Base-by-base conservation (phyloP, 768 basidiomycete species). In the Erythrobasidium yunnanense region DNA sequence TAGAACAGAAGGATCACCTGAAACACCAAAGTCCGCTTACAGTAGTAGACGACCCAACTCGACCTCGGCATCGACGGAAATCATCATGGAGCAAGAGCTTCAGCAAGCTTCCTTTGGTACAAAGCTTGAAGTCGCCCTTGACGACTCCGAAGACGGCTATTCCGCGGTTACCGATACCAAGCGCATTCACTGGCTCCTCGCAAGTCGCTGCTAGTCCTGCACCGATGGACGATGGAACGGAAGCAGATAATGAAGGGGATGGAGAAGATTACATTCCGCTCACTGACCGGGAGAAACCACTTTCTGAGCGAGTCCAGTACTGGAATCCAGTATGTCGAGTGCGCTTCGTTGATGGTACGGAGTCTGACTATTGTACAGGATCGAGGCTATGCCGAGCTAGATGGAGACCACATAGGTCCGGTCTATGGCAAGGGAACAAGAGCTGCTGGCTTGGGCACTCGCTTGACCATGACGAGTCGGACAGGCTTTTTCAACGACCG, bases 21-120 rank as follows among this genome's bases (percentile, higher is more conserved):
- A 82, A 86, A 71, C 90, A 95, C 75, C 83, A 84, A 78, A 89
- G 87, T 68, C 95, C 95, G 8, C 79, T 97, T 55, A 85, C 87
- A 66, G 91, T 96, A 82, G 90, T 95, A 22, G 83, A 84, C 45
- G 89, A 92, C 74, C 56, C 56, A 17, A 23, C 18, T 25, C 7
- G 47, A 25, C 57, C 38, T 2, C 65, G 66, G 49, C 66, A 66
- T 38, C 38, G 76, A 56, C 66, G 74, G 53, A 73, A 77, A 65
- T 81, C 80, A 71, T 81, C 79, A 45, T 78, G 85, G 70, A 82
- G 73, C 13, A 70, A 75, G 35, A 73, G 71, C 20, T 34, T 75
- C 27, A 74, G 69, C 65, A 70, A n/a, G 27, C 55, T 45, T 66
- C 69, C 45, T 56, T 75, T 71, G 73, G 71, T 68, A 74, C 45